Conservation (phyloP, 2,329 filamentous ascomycete species). For the Penicillium sp. region DNA sequence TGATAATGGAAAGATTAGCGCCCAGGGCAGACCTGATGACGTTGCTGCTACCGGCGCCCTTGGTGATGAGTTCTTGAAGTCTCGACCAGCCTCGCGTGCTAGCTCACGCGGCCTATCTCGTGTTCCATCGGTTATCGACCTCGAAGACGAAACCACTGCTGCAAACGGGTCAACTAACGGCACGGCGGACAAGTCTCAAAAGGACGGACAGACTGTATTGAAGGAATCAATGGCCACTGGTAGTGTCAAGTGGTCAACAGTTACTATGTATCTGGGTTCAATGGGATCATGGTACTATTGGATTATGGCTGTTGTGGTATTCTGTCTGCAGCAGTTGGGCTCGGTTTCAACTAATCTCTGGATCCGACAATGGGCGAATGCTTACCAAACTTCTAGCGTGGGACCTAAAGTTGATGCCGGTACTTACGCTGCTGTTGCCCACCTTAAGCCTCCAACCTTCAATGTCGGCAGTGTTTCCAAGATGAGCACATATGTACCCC, state of each 20-base stretch:
- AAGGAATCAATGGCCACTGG: conserved; percentile 80
- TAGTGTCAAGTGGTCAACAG: conserved; percentile 82
- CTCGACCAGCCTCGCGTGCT: conserved; percentile 66
- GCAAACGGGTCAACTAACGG: conserved; percentile 37
- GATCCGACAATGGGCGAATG: conserved; percentile 94
- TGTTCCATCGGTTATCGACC: conserved; percentile 68
- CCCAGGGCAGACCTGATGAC: conserved; percentile 74
- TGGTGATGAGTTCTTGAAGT: conserved; percentile 80
- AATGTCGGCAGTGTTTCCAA: conserved; percentile 38
- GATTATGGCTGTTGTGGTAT: conserved; percentile 72
- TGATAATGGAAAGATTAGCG: conserved; percentile 77
- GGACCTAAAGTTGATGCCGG: conserved; percentile 29
- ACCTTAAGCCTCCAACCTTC: conserved; percentile 39
- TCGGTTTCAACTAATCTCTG: conserved; percentile 88
- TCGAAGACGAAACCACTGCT: conserved; percentile 47
- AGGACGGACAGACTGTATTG: conserved; percentile 51
- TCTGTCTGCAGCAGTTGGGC: conserved; percentile 78
- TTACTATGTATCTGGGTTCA: conserved; percentile 77
- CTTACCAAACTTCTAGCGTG: conserved; percentile 62
- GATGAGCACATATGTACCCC: conserved; percentile 29
- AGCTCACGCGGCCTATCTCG: conserved; percentile 75
- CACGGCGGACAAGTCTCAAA: conserved; percentile 35
- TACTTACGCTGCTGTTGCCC: conserved; percentile 43
- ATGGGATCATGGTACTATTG: conserved; percentile 99
- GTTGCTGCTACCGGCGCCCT: conserved; percentile 86